phyloP scores from a whole-genome alignment of 1,284 basidiomycete species.

The Ganoderma lucidum region DNA sequence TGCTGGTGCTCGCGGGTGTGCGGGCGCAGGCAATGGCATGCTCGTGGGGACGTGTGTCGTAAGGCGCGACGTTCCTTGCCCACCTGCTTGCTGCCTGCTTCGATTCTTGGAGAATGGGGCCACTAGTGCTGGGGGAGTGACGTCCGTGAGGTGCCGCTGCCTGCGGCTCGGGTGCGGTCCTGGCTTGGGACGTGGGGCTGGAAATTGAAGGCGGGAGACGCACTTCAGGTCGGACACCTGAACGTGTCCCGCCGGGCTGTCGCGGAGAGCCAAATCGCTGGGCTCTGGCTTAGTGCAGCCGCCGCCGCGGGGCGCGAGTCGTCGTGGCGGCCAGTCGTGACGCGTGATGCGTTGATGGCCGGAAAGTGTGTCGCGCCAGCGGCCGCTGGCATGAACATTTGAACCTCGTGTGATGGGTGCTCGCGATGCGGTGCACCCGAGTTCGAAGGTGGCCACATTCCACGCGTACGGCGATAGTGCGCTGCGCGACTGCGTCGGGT shows the following conservation, averaged over 20 bases:
- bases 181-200: no score
- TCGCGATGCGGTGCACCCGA: background rate
- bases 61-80: background rate
- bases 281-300: background rate
- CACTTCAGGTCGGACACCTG: background rate
- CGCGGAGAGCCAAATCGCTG: conserved; percentile 5
- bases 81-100: background rate
- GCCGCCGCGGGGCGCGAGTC: no score
- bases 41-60: background rate
- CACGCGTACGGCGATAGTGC: background rate
- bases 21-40: background rate
- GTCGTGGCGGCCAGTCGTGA: no score
- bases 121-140: background rate
- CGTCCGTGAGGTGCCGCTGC: background rate
- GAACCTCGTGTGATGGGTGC: background rate
- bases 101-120: no score
- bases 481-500: background rate
- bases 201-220: no score
- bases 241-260: background rate
- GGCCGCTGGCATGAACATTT: no score
- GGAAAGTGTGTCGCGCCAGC: background rate
- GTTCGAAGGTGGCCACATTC: background rate
- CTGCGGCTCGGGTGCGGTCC: background rate
- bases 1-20: no score
- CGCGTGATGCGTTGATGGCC: background rate